phyloP scores from a whole-genome alignment of 352 stramenopile species.

The Pythium scleroteichum region DNA sequence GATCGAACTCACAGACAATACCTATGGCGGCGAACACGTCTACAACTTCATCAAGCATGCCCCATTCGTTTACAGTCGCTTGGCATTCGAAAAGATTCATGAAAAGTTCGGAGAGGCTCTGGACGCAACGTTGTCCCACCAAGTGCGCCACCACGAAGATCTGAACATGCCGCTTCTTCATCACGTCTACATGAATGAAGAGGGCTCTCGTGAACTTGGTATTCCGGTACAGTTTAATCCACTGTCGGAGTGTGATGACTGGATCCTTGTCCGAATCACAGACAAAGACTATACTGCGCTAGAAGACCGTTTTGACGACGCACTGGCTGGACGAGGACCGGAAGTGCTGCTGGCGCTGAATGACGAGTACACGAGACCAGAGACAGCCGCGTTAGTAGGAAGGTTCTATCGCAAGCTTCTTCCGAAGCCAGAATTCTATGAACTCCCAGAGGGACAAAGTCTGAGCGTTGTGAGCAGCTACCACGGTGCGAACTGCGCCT shows the following conservation, averaged over 20 bases:
- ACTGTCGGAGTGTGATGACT: conserved; percentile 73
- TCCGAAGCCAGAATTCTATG: conserved; percentile 48
- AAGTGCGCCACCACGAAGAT: conserved; percentile 67
- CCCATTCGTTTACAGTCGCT: conserved; percentile 78
- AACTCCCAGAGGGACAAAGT: conserved; percentile 55
- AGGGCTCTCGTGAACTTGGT: conserved; percentile 52
- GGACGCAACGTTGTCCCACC: conserved; percentile 54
- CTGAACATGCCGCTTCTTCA: conserved; percentile 84
- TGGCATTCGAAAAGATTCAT: conserved; percentile 75
- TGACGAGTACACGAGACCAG: conserved; percentile 63
- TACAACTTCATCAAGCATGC: conserved; percentile 89
- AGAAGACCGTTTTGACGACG: conserved; percentile 33
- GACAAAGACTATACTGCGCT: conserved; percentile 47
- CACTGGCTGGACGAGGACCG: conserved; percentile 48
- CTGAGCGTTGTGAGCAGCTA: conserved; percentile 73
- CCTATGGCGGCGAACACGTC: conserved; percentile 82
- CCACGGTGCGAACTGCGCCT: conserved; percentile 59
- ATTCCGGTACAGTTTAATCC: conserved; percentile 76
- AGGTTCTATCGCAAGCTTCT: conserved; percentile 68
- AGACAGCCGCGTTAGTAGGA: conserved; percentile 54
- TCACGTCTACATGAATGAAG: conserved; percentile 86
- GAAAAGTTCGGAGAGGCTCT: conserved; percentile 60
- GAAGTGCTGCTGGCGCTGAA: conserved; percentile 80
- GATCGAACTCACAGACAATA: conserved; percentile 58
- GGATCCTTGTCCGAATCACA: conserved; percentile 70